These are phyloP conservation scores for Akanthomyces uredinophilus DNA, from an alignment of 2,329 filamentous ascomycete genomes.

Conservation along the genomic window DNA sequence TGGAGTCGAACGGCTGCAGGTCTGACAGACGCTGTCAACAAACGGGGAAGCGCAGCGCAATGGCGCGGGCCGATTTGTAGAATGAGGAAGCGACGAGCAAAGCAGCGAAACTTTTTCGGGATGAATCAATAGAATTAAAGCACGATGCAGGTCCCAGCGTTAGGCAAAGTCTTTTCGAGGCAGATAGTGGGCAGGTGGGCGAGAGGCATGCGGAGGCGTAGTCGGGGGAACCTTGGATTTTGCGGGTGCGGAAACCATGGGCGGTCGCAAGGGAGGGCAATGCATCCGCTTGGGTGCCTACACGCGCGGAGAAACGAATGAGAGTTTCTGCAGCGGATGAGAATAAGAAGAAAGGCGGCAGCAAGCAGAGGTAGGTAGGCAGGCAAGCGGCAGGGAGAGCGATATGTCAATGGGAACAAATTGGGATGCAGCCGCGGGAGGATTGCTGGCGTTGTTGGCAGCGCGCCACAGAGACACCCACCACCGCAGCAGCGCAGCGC, in stretches of 20 bases:
- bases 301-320: not conserved
- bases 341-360: not conserved
- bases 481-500: not conserved
- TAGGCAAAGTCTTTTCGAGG: not conserved
- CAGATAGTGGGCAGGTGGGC: not conserved
- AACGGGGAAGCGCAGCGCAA: not conserved
- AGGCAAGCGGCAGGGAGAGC: not conserved
- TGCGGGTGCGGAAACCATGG: not conserved
- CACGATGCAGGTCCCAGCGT: not conserved
- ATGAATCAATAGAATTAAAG: not conserved
- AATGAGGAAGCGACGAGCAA: not conserved
- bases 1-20: not conserved
- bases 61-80: not conserved
- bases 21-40: not conserved
- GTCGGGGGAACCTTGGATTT: slow-evolving; percentile 10
- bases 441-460: not conserved
- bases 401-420: not conserved
- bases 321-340: not conserved
- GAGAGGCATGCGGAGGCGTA: slow-evolving; percentile 13
- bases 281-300: not conserved
- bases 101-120: not conserved
- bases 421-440: not conserved
- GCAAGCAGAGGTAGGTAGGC: not conserved
- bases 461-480: not conserved
- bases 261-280: not conserved